Evolutionary conservation across 2,329 filamentous ascomycete species (phyloP).

Genomic region (Epichloe bromicola): DNA sequence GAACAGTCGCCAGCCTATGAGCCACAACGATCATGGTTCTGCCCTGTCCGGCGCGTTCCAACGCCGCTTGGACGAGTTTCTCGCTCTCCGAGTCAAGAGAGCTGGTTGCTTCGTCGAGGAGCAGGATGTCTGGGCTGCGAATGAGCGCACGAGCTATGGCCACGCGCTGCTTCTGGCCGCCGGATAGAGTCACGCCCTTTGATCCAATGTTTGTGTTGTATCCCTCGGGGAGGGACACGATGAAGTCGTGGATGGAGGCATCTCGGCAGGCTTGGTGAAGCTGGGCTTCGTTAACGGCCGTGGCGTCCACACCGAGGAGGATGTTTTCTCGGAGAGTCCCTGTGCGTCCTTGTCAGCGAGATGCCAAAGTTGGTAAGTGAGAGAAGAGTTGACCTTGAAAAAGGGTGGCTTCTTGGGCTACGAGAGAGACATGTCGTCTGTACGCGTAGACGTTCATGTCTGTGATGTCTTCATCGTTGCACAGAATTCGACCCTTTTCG

Average conservation of each 20-base stretch:
- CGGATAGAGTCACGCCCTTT: constrained; percentile 51
- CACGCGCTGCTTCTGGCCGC: constrained; percentile 61
- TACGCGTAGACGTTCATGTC: too few species aligned
- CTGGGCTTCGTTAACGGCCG: too few species aligned
- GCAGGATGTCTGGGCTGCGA: constrained; percentile 49
- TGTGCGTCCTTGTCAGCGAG: constrained; percentile 5
- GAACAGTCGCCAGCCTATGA: constrained; percentile 63
- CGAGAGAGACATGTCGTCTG: too few species aligned
- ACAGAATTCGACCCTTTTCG: too few species aligned
- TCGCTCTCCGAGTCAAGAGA: constrained; percentile 53
- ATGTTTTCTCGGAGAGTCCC: constrained; percentile 58
- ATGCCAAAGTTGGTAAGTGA: too few species aligned
- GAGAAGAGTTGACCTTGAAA: too few species aligned
- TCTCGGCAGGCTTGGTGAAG: too few species aligned
- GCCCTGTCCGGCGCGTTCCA: constrained; percentile 48
- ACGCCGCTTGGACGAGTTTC: constrained; percentile 50
- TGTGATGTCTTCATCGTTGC: too few species aligned
- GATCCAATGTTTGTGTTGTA: constrained; percentile 57
- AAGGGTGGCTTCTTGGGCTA: too few species aligned
- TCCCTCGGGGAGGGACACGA: constrained; percentile 51
- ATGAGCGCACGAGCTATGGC: constrained; percentile 58
- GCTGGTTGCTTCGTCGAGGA: constrained; percentile 63
- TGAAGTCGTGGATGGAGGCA: constrained; percentile 29
- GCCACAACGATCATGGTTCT: constrained; percentile 64
- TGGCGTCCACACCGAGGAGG: constrained; percentile 35